Base-by-base conservation (phyloP, 805 yeast genomes). In the Saturnispora quitensis region DNA sequence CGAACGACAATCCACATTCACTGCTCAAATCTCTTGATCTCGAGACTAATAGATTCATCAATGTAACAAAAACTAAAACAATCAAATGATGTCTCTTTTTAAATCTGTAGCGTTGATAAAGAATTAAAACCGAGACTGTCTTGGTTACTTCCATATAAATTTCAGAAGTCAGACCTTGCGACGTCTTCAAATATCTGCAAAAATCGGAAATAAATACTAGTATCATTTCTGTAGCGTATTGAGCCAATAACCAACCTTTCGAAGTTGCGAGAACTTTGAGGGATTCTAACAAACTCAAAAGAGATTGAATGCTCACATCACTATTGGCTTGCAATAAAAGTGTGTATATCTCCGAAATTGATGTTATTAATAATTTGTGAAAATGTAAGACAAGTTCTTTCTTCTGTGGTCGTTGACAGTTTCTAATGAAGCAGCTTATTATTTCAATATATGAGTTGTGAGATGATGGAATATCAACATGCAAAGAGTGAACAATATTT, bases 1-100 rank as follows among this genome's bases (percentile, higher is more conserved):
- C 64, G 49, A 70, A 75, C 3, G 82, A 64, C 12, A 67, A 59
- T 0, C 82, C 84, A 25, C 80, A 70, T 8, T 60, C 62, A 6
- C 24, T 25, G 8, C 45, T 28, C 12, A 50, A 27, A 13, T 56
- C 57, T 9, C 50, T 31, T 5, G 50, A 46, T 18, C 57, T 54
- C 47, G 63, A 50, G 70, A 68, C 58, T 4, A 86, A 58, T 1
- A 74, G 64, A 46, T 70, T 75, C 62, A 91, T 66, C 47, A 83
- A 66, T 3, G 78, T 67, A 13, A 75, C 70, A 43, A 84, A 69
- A 1, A 76, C 63, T 1, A 71, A 58, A 7, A 79, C 68, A 3
- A 89, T 57, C 44, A 89, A 60, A 63, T 89, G 95, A 60, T 86
- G 82, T 62, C 97, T 79, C 36, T 82, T 80, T 0, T 83, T 73